A percentile compares a stretch with the other conserved stretches of the same genome.
These are phyloP conservation scores for Entophlyctis luteolus DNA, from an alignment of 192 early-diverging fungal species.

Conservation along the genomic window DNA sequence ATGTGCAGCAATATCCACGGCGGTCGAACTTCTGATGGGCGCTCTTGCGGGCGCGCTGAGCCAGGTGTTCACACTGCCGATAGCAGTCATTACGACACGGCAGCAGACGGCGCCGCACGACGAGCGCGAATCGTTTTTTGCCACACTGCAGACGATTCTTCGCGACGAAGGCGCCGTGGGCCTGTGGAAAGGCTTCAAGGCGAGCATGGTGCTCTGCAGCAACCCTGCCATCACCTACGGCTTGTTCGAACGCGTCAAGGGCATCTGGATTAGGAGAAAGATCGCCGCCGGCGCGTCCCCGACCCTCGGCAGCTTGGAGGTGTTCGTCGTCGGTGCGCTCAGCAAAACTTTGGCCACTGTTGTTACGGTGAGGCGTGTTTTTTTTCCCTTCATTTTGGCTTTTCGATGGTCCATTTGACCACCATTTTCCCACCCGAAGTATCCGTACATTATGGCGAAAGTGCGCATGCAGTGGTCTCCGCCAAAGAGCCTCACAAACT, in stretches of 20 bases:
- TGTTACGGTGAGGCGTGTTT: constrained; percentile 48
- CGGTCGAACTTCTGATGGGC: constrained; percentile 81
- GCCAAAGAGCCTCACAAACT: constrained; percentile 42
- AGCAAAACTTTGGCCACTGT: constrained; percentile 83
- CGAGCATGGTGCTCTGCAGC: constrained; percentile 83
- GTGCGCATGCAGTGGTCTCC: constrained; percentile 78
- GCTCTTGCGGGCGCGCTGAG: constrained; percentile 84
- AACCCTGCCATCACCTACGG: constrained; percentile 99
- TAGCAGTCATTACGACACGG: constrained; percentile 89
- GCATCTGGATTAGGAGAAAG: constrained; percentile 26
- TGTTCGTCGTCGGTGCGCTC: constrained; percentile 90
- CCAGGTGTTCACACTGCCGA: constrained; percentile 86
- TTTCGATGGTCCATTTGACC: constrained; percentile 19
- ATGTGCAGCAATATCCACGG: constrained; percentile 66
- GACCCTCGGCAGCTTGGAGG: constrained; percentile 68
- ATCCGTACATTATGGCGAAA: constrained; percentile 99
- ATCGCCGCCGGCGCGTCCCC: background rate
- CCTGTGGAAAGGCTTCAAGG: constrained; percentile 88
- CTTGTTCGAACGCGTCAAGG: constrained; percentile 77
- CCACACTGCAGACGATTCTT: constrained; percentile 68
- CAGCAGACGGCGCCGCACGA: constrained; percentile 76
- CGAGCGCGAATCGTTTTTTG: constrained; percentile 63
- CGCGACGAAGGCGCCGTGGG: constrained; percentile 71
- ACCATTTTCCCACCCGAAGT: background rate
- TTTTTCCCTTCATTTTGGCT: constrained; percentile 10